A percentile compares a stretch with the other conserved stretches of the same genome.
Conservation (phyloP, 2,329 filamentous ascomycete genomes). For the Elsinoe necatrix region DNA sequence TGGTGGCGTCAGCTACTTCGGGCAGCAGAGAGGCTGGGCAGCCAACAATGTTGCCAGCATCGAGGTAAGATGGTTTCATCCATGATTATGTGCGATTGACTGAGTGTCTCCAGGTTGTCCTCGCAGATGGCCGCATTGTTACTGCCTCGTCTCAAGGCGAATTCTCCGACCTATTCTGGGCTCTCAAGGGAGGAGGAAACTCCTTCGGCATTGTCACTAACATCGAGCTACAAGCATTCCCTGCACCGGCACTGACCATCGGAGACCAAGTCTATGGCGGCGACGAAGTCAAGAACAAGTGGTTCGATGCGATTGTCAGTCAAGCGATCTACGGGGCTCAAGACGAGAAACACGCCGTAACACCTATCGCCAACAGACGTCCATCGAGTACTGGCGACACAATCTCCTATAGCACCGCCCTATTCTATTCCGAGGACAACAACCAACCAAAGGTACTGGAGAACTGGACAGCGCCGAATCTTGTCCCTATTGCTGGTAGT, state of each 20-base stretch:
- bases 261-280: constrained; percentile 4
- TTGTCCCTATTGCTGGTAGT: neutral
- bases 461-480: constrained; percentile 1
- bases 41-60: neutral
- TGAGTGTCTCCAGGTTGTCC: neutral
- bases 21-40: constrained; percentile 12
- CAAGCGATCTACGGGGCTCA: neutral
- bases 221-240: neutral
- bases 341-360: neutral
- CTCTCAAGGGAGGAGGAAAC: constrained; percentile 19
- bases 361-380: constrained; percentile 2
- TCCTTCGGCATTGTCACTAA: constrained; percentile 18
- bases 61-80: neutral
- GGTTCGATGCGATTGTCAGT: constrained; percentile 6
- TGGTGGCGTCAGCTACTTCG: constrained; percentile 16
- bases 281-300: constrained; percentile 24
- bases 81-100: neutral
- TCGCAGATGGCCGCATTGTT: constrained; percentile 7
- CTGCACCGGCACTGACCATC: neutral
- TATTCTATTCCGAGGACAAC: constrained; percentile 9
- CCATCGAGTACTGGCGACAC: neutral
- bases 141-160: constrained; percentile 15
- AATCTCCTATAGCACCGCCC: neutral
- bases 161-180: constrained; percentile 20
- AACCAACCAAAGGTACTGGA: neutral